These are phyloP conservation scores for Eimeria acervulina DNA, from an alignment of 169 alveolate species.

Conservation along the genomic window DNA sequence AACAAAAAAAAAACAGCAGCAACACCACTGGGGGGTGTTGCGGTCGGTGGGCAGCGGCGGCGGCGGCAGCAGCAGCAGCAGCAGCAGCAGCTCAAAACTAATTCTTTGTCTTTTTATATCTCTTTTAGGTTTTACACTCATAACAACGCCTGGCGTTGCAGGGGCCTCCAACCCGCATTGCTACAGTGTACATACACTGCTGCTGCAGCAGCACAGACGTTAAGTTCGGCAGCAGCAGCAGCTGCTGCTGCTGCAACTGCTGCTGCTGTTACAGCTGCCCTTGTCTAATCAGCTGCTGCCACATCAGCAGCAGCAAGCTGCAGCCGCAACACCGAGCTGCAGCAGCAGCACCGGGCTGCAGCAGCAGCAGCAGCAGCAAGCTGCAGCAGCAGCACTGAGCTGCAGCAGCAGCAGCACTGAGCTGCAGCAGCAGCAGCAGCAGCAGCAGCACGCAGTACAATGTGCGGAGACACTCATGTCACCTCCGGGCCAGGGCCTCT, in stretches of 20 bases:
- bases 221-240: not conserved
- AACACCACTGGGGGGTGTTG: slow-evolving; percentile 5
- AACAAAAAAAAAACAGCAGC: slow-evolving; percentile 5
- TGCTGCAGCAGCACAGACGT: not conserved
- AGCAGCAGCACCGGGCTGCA: not conserved
- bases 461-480: slow-evolving; percentile 45
- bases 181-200: not conserved
- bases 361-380: not conserved
- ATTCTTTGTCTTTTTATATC: not conserved
- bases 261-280: too few species aligned
- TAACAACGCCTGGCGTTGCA: not conserved
- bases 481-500: slow-evolving; percentile 72
- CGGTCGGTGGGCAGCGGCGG: too few species aligned
- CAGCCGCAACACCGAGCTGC: not conserved
- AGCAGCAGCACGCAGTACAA: slow-evolving; percentile 31
- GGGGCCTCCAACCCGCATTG: too few species aligned
- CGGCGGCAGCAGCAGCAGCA: slow-evolving; percentile 58
- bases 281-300: too few species aligned
- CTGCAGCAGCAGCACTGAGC: slow-evolving; percentile 28
- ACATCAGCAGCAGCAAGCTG: too few species aligned
- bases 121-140: not conserved
- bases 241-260: slow-evolving; percentile 7
- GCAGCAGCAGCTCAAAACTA: not conserved
- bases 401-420: slow-evolving; percentile 39
- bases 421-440: slow-evolving; percentile 34